phyloP scores from a whole-genome alignment of 1,284 basidiomycete species.

The Exsudoporus floridanus region DNA sequence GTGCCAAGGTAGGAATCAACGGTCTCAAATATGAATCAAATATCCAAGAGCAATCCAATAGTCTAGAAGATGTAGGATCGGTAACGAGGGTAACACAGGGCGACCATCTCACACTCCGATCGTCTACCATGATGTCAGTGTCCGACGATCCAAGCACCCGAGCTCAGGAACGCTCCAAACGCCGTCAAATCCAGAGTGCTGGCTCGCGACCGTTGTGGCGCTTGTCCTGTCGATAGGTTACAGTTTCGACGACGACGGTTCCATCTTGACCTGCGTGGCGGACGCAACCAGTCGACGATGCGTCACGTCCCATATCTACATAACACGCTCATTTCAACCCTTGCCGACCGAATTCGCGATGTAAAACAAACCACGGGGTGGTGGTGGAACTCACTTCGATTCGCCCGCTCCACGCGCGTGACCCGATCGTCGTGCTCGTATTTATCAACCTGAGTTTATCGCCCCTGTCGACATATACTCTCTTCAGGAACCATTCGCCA shows the following conservation, averaged over 20 bases:
- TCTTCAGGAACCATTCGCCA: neutral
- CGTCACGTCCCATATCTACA: constrained; percentile 55
- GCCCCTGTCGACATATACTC: constrained; percentile 37
- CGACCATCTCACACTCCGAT: neutral
- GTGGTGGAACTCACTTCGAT: constrained; percentile 52
- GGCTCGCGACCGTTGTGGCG: neutral
- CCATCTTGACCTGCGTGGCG: constrained; percentile 57
- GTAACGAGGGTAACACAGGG: neutral
- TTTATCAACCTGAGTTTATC: constrained; percentile 49
- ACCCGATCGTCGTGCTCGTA: constrained; percentile 45
- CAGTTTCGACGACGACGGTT: constrained; percentile 41
- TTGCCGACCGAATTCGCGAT: no score
- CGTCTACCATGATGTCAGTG: neutral
- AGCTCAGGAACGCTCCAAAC: neutral
- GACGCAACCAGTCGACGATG: constrained; percentile 52
- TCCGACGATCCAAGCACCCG: neutral
- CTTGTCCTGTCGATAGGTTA: constrained; percentile 13
- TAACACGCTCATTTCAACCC: neutral
- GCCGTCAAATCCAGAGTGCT: no score
- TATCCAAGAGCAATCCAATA: no score
- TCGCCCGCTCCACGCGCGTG: constrained; percentile 42
- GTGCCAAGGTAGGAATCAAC: no score
- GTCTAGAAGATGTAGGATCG: no score
- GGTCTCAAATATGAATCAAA: no score
- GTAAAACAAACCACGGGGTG: neutral